A percentile compares a stretch with the other conserved stretches of the same genome.
Evolutionary conservation across 169 alveolate genomes (phyloP).

Genomic region (Cryptosporidium muris): DNA sequence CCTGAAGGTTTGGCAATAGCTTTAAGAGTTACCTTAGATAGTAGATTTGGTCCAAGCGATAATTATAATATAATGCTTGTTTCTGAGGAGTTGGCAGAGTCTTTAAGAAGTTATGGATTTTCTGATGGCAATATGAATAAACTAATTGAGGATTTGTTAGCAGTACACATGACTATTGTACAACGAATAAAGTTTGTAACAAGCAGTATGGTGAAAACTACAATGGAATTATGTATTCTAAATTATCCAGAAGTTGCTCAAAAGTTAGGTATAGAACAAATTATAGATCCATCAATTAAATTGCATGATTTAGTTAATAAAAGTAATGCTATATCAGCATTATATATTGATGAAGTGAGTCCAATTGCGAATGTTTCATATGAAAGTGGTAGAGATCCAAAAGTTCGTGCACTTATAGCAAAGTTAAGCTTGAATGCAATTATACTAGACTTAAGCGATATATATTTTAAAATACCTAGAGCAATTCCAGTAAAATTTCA

Average conservation of each 20-base stretch:
- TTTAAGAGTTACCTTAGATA: slow-evolving; percentile 62
- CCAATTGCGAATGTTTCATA: too few relatives aligned
- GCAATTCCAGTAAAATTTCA: slow-evolving; percentile 18
- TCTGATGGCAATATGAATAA: slow-evolving; percentile 41
- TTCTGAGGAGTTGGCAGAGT: slow-evolving; percentile 14
- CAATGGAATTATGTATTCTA: slow-evolving; percentile 34
- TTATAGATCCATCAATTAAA: slow-evolving; percentile 17
- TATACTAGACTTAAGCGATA: slow-evolving; percentile 58
- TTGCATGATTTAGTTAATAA: slow-evolving; percentile 13
- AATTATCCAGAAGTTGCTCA: slow-evolving; percentile 69
- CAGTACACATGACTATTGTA: slow-evolving; percentile 16
- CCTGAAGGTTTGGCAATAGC: slow-evolving; percentile 67
- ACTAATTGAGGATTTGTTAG: slow-evolving; percentile 55
- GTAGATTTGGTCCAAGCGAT: slow-evolving; percentile 54
- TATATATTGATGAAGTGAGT: slow-evolving; percentile 1
- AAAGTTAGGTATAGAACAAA: slow-evolving; percentile 46
- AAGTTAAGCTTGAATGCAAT: slow-evolving; percentile 60
- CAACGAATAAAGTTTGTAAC: slow-evolving; percentile 42
- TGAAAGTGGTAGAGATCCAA: too few relatives aligned
- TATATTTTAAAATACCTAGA: slow-evolving; percentile 46
- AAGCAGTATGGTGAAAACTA: slow-evolving; percentile 34
- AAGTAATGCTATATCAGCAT: slow-evolving; percentile 18
- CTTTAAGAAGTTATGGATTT: slow-evolving; percentile 55
- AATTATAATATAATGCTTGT: slow-evolving; percentile 35
- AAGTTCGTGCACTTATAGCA: slow-evolving; percentile 22